Conservation (phyloP, 2,329 filamentous ascomycete species). For the Diaporthe sp. region DNA sequence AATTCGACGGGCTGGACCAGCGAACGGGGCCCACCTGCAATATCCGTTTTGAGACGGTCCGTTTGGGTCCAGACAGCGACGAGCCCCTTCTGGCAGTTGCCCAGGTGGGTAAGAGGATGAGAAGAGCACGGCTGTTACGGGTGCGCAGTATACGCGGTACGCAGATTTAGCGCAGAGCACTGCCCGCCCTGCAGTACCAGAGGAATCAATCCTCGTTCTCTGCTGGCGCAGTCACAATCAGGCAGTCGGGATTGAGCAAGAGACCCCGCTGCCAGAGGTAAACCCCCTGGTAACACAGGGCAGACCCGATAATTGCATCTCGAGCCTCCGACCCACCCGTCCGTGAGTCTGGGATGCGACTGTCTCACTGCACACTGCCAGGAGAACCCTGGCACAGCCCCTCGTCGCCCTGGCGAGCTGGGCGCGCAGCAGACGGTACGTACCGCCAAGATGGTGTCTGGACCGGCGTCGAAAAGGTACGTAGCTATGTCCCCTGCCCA, state of each 20-base stretch:
- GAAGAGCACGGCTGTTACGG: neutral
- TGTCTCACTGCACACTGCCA: conserved; percentile 26
- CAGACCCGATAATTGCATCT: conserved; percentile 36
- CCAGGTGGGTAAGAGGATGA: too few species aligned
- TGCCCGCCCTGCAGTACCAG: neutral
- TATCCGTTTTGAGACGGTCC: conserved; percentile 24
- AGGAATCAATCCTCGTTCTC: conserved; percentile 1
- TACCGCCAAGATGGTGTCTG: conserved; percentile 38
- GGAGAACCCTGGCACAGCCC: conserved; percentile 36
- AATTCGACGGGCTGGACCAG: conserved; percentile 2
- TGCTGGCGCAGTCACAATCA: neutral
- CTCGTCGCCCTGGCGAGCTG: conserved; percentile 29
- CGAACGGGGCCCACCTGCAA: neutral
- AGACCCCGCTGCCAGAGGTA: conserved; percentile 2
- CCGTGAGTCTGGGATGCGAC: conserved; percentile 24
- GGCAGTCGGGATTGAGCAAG: conserved; percentile 17
- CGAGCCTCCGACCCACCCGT: neutral
- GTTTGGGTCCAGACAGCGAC: conserved; percentile 20
- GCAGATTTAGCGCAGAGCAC: neutral
- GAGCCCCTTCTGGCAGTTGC: conserved; percentile 4
- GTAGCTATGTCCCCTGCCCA: conserved; percentile 20
- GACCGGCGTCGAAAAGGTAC: conserved; percentile 33
- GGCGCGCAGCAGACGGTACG: conserved; percentile 28
- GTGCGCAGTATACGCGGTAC: neutral
- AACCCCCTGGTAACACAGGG: neutral